phyloP scores from a whole-genome alignment of 2,329 filamentous ascomycete genomes.

The Bipolaris zeicola region DNA sequence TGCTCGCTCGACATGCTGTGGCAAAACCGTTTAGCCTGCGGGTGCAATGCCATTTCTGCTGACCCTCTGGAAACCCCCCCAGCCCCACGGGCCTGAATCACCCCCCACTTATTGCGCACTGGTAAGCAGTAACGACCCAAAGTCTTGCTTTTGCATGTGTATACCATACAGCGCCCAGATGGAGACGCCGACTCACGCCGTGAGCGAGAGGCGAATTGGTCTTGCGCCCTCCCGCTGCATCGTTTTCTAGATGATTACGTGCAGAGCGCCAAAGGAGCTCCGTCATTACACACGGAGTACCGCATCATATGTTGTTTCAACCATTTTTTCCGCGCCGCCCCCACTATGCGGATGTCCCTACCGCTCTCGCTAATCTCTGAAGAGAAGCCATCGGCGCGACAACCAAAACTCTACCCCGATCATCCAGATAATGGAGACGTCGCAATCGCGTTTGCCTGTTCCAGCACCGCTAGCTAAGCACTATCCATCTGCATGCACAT shows the following conservation, averaged over 20 bases:
- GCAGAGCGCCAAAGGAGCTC: slow-evolving; percentile 15
- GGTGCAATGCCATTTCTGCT: slow-evolving; percentile 11
- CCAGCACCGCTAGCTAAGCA: not conserved
- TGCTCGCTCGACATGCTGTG: not conserved
- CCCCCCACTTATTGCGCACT: slow-evolving; percentile 13
- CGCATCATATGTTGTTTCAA: slow-evolving; percentile 1
- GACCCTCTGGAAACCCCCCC: not conserved
- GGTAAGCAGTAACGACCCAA: slow-evolving; percentile 9
- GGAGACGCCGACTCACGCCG: slow-evolving; percentile 5
- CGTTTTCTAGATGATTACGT: slow-evolving; percentile 18
- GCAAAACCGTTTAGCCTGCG: slow-evolving; percentile 20
- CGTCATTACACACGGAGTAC: slow-evolving; percentile 7
- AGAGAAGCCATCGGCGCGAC: not conserved
- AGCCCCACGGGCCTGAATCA: not conserved
- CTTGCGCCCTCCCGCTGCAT: slow-evolving; percentile 2
- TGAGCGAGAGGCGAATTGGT: not conserved
- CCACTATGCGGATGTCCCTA: not conserved
- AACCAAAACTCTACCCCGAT: not conserved
- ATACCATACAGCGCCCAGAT: slow-evolving; percentile 2
- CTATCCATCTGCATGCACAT: slow-evolving; percentile 14
- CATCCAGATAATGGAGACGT: not conserved
- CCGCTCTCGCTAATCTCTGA: not conserved
- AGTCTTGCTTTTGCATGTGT: slow-evolving; percentile 9
- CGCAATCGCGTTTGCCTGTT: slow-evolving; percentile 2
- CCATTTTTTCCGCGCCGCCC: slow-evolving; percentile 11